Evolutionary conservation across 345 rosid species (phyloP).

Genomic region (Citrus sinensis): DVS_A1.0 CM039163.1:4294501-4295000

Average conservation of each 20-base stretch:
- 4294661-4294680: not conserved
- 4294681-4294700: not conserved
- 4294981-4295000: constrained; percentile 92
- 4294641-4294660: no score
- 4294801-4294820: constrained; percentile 8
- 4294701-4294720: not conserved
- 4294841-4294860: constrained; percentile 41
- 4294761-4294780: not conserved
- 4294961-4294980: constrained; percentile 84
- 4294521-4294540: constrained; percentile 99
- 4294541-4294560: constrained; percentile 21
- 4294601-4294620: not conserved
- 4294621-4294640: not conserved
- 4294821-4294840: not conserved
- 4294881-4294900: constrained; percentile 96
- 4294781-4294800: not conserved
- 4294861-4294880: constrained; percentile 99
- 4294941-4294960: constrained; percentile 89
- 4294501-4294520: constrained; percentile 96
- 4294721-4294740: not conserved
- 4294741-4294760: not conserved
- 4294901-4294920: constrained; percentile 88
- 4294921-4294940: constrained; percentile 91
- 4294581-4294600: not conserved
- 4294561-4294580: not conserved